Conservation (phyloP, 345 rosid species). For the Bruguiera sexangula region DNA sequence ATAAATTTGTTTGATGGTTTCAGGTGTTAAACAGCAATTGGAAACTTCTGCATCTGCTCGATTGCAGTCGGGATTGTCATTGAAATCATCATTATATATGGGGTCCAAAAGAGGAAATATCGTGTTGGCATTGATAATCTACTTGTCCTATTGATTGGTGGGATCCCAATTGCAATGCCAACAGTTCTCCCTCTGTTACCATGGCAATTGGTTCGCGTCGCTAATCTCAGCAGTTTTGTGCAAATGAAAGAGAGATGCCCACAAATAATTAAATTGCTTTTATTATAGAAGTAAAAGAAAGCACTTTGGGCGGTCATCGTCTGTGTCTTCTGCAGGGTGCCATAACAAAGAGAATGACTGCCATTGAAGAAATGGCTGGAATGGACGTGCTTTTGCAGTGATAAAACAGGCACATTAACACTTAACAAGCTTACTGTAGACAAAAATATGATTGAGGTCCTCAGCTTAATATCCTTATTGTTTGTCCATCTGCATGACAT, state of each 20-base stretch:
- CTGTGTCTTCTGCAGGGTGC: slow-evolving; percentile 28
- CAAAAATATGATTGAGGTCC: slow-evolving; percentile 39
- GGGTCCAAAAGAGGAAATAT: slow-evolving; percentile 41
- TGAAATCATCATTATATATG: slow-evolving; percentile 36
- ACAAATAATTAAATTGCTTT: neutral
- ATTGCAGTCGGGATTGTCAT: slow-evolving; percentile 37
- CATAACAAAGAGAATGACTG: slow-evolving; percentile 45
- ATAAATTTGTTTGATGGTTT: slow-evolving; percentile 8
- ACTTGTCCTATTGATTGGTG: slow-evolving; percentile 58
- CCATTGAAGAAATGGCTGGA: slow-evolving; percentile 50
- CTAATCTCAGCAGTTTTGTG: slow-evolving; percentile 34
- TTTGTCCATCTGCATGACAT: neutral
- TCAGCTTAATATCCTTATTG: neutral
- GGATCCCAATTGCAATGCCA: slow-evolving; percentile 74
- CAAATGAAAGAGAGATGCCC: neutral
- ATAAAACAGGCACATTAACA: slow-evolving; percentile 41
- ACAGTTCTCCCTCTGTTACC: slow-evolving; percentile 53
- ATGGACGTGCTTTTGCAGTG: slow-evolving; percentile 46
- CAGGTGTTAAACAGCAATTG: slow-evolving; percentile 38
- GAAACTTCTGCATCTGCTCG: slow-evolving; percentile 46
- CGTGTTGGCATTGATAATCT: slow-evolving; percentile 55
- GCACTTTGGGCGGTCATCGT: neutral
- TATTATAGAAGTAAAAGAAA: neutral
- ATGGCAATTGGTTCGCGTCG: slow-evolving; percentile 46
- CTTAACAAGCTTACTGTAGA: slow-evolving; percentile 45